phyloP scores from a whole-genome alignment of 2,329 filamentous ascomycete species.

The Exophiala xenobiotica region DNA sequence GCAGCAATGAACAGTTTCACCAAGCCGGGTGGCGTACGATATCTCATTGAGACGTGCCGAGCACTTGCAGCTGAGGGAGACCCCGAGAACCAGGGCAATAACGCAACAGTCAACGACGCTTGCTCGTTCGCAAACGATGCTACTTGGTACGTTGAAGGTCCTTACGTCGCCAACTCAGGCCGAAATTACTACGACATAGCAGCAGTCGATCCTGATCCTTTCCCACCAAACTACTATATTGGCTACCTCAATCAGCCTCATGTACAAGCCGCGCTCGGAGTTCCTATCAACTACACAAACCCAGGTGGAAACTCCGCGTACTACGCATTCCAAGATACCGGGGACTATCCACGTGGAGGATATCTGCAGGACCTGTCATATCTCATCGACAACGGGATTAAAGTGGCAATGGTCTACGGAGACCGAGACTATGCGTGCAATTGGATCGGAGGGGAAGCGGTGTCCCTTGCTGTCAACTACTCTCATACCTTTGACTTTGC shows the following conservation, averaged over 20 bases:
- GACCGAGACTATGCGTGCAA: constrained; percentile 58
- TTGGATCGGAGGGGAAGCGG: constrained; percentile 52
- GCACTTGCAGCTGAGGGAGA: constrained; percentile 44
- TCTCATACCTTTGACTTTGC: constrained; percentile 40
- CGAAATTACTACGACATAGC: constrained; percentile 55
- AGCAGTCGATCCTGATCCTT: constrained; percentile 45
- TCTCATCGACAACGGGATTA: constrained; percentile 57
- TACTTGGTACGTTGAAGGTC: constrained; percentile 42
- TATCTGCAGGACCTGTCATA: constrained; percentile 50
- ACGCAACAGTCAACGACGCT: constrained; percentile 35
- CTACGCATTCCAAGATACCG: constrained; percentile 45
- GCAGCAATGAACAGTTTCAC: constrained; percentile 39
- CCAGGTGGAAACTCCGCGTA: constrained; percentile 44
- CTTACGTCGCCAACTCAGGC: constrained; percentile 41
- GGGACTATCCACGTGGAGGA: constrained; percentile 33
- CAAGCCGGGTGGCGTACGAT: constrained; percentile 45
- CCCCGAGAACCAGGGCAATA: constrained; percentile 40
- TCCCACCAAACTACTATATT: constrained; percentile 47
- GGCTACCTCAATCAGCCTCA: constrained; percentile 53
- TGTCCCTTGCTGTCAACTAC: constrained; percentile 48
- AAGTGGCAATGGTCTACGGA: constrained; percentile 58
- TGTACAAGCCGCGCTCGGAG: constrained; percentile 54
- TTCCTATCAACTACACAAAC: constrained; percentile 55
- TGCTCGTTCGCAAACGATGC: constrained; percentile 44
- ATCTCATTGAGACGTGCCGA: constrained; percentile 49